A percentile compares a stretch with the other conserved stretches of the same genome.
phyloP scores from a whole-genome alignment of 768 basidiomycete genomes.

The Panaeolus cyanescens region DNA sequence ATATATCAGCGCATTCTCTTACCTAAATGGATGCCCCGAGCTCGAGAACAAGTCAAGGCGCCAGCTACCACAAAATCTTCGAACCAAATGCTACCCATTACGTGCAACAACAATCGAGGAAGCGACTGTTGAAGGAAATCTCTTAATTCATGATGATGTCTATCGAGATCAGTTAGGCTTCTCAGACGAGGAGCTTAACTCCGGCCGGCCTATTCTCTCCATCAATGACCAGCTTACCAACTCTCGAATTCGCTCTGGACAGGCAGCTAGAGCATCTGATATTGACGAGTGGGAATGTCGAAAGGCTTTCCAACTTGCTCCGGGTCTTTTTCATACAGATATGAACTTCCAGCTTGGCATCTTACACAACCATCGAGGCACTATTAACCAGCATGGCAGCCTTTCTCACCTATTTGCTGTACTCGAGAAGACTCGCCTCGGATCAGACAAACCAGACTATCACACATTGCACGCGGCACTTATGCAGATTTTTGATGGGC shows the following conservation, averaged over 20 bases:
- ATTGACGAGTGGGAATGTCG: slow-evolving; percentile 19
- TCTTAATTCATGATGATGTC: slow-evolving; percentile 18
- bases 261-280: slow-evolving; percentile 18
- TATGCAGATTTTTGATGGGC: slow-evolving; percentile 29
- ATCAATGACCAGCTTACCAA: slow-evolving; percentile 25
- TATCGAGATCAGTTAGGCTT: slow-evolving; percentile 6
- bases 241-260: slow-evolving; percentile 15
- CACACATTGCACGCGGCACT: slow-evolving; percentile 24
- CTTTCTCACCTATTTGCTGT: slow-evolving; percentile 19
- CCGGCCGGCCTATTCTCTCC: slow-evolving; percentile 10
- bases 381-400: slow-evolving; percentile 12
- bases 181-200: not conserved
- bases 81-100: slow-evolving; percentile 15
- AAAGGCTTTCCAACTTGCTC: slow-evolving; percentile 27
- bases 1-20: not conserved
- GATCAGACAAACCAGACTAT: slow-evolving; percentile 29
- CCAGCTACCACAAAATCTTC: not conserved
- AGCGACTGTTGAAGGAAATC: slow-evolving; percentile 20
- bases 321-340: slow-evolving; percentile 32
- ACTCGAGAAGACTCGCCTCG: slow-evolving; percentile 27
- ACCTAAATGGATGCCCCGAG: not conserved
- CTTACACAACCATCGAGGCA: slow-evolving; percentile 16
- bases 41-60: not conserved
- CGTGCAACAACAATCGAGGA: slow-evolving; percentile 24
- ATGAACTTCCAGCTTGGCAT: slow-evolving; percentile 32